Evolutionary conservation across 805 yeast genomes (phyloP), one percentile per base, ranked within the genome.

Genomic region (Naumovozyma baii): DNA sequence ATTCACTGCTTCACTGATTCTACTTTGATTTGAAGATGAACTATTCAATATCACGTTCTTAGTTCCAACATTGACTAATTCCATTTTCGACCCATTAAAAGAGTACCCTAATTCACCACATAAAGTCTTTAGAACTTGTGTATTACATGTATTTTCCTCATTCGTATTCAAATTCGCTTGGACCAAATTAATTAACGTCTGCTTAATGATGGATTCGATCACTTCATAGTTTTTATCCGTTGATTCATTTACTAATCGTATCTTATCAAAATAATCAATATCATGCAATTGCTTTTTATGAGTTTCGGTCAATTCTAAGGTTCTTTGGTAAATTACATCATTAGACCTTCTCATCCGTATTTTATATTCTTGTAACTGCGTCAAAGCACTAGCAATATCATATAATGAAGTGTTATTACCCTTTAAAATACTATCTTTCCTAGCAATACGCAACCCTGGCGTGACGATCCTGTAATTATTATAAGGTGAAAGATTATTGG

Each of bases 1-100:
- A 37, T 86, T 78, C 26, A 90, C 50, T 4, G 83, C 66, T 56
- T 83, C 94, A 19, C 77, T 68, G 1, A 81, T 83, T 40, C 75
- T 59, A 39, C 63, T 66, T 28, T 54, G 54, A 28, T 50, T 51
- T 9, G 50, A 47, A 5, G 26, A n/a, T n/a, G n/a, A 22, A 22
- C 26, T 10, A 18, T 14, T 34, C n/a, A 35, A 19, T 5, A n/a
- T 10, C 15, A 20, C n/a, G 3, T 9, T 9, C 20, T 13, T 4
- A 22, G 15, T 15, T 18, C 12, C 9, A 10, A 20, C 30, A 5
- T 15, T 34, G 13, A 15, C 37, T 13, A 31, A 25, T 5, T 40
- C 25, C 15, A 26, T 37, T 17, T 37, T 38, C 2, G 48, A 36
- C 7, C 34, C 42, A 52, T 64, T 34, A 3, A 45, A 14, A 2